Evolutionary conservation across 345 rosid genomes (phyloP).

Genomic region (Syzygium grande): DNA sequence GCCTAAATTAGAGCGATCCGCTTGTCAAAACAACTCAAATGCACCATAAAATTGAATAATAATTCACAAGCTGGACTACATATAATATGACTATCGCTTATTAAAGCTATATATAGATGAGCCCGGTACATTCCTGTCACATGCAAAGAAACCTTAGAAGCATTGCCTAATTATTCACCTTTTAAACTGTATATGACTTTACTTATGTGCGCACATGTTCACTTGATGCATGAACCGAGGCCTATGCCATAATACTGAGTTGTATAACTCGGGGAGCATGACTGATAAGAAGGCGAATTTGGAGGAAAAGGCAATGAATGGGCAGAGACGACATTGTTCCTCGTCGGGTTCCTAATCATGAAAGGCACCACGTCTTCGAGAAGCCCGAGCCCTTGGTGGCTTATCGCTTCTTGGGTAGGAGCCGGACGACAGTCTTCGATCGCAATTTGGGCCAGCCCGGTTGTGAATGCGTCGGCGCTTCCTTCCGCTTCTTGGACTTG

Average conservation of each 20-base stretch:
- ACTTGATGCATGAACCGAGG: not conserved
- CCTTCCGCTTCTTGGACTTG: not conserved
- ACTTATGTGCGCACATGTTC: constrained; percentile 1
- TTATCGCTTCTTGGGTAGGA: not conserved
- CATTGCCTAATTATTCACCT: not conserved
- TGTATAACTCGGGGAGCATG: constrained; percentile 29
- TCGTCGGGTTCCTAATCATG: constrained; percentile 32
- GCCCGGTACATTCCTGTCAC: not conserved
- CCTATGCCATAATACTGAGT: constrained; percentile 14
- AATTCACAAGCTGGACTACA: not conserved
- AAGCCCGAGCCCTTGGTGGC: constrained; percentile 52
- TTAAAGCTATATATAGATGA: not conserved
- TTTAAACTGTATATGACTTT: not conserved
- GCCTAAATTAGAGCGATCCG: not conserved
- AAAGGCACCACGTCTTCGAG: constrained; percentile 78
- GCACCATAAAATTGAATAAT: not conserved
- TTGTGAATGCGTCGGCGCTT: not conserved
- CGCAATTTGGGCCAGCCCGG: not conserved
- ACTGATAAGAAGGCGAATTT: constrained; percentile 36
- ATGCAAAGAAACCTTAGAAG: not conserved
- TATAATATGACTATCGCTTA: not conserved
- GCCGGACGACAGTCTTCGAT: not conserved
- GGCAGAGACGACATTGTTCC: constrained; percentile 7
- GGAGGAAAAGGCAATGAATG: constrained; percentile 26
- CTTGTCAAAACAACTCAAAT: not conserved